Evolutionary conservation across 2,329 filamentous ascomycete species (phyloP).

Genomic region (Neofusicoccum laricinum): DNA sequence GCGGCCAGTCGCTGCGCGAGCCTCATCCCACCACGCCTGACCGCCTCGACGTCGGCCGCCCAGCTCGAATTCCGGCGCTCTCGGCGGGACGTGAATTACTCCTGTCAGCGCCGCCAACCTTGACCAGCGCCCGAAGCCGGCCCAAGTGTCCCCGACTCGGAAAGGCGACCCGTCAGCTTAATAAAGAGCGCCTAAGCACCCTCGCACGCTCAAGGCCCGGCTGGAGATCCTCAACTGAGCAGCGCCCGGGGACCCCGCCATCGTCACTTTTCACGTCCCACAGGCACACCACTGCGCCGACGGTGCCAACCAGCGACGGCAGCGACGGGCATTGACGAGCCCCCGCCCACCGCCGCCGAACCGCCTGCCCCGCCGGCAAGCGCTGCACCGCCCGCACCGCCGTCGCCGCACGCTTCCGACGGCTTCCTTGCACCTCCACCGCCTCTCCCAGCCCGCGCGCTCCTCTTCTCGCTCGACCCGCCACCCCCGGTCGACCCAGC

Average conservation of each 20-base stretch:
- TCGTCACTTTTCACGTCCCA: conserved; percentile 10
- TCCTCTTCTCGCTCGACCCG: conserved; percentile 19
- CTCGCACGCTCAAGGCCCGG: conserved; percentile 4
- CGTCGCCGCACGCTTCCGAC: conserved; percentile 6
- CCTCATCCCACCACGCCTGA: conserved; percentile 15
- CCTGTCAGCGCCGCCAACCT: background rate
- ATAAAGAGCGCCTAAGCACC: conserved; percentile 14
- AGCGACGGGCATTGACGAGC: conserved; percentile 2
- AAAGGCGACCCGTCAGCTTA: conserved; percentile 11
- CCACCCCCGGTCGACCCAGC: background rate
- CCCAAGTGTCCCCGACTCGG: conserved; percentile 2
- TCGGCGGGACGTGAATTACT: conserved; percentile 13
- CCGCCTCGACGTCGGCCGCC: conserved; percentile 12
- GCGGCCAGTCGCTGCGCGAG: conserved; percentile 11
- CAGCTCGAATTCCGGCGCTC: conserved; percentile 16
- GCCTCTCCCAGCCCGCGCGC: conserved; percentile 26
- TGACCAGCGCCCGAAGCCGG: conserved; percentile 13
- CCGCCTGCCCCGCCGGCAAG: background rate
- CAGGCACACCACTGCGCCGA: background rate
- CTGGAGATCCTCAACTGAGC: conserved; percentile 14
- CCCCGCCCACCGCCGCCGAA: background rate
- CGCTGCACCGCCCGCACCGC: background rate
- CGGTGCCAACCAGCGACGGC: background rate
- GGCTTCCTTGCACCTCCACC: conserved; percentile 23
- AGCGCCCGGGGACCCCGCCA: conserved; percentile 17